phyloP scores from a whole-genome alignment of 108 stramenopile genomes.

The Craspedostauros australis region DNA sequence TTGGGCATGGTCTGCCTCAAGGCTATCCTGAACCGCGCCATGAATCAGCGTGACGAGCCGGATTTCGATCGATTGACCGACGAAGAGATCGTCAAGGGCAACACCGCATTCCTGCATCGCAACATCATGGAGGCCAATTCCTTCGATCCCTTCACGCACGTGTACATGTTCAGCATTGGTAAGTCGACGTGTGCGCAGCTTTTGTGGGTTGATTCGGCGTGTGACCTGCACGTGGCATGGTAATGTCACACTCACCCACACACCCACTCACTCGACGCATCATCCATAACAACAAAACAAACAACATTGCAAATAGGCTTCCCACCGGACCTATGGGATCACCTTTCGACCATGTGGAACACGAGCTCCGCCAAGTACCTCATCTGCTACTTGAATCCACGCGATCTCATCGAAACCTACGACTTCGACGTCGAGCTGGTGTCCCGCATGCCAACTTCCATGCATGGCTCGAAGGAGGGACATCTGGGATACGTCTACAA shows the following conservation, averaged over 20 bases:
- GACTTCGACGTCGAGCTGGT: constrained; percentile 77
- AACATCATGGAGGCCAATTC: constrained; percentile 78
- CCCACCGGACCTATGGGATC: constrained; percentile 62
- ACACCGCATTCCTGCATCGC: constrained; percentile 64
- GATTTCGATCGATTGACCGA: constrained; percentile 6
- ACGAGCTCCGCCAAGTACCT: constrained; percentile 46
- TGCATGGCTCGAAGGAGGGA: constrained; percentile 85
- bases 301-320: constrained; percentile 24
- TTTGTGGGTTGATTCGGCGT: background rate
- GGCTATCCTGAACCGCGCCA: constrained; percentile 42
- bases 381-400: constrained; percentile 77
- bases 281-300: background rate
- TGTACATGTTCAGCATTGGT: constrained; percentile 96
- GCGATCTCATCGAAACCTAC: constrained; percentile 59
- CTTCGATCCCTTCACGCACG: constrained; percentile 96
- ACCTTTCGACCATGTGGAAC: constrained; percentile 70
- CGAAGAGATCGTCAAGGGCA: constrained; percentile 24
- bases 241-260: background rate
- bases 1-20: constrained; percentile 73
- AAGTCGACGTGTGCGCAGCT: background rate
- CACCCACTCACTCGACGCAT: background rate
- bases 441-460: constrained; percentile 56
- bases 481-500: constrained; percentile 79
- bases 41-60: background rate
- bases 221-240: background rate